These are phyloP conservation scores for Hawksworthiomyces lignivorus DNA, from an alignment of 2,329 filamentous ascomycete species.

Conservation along the genomic window DNA sequence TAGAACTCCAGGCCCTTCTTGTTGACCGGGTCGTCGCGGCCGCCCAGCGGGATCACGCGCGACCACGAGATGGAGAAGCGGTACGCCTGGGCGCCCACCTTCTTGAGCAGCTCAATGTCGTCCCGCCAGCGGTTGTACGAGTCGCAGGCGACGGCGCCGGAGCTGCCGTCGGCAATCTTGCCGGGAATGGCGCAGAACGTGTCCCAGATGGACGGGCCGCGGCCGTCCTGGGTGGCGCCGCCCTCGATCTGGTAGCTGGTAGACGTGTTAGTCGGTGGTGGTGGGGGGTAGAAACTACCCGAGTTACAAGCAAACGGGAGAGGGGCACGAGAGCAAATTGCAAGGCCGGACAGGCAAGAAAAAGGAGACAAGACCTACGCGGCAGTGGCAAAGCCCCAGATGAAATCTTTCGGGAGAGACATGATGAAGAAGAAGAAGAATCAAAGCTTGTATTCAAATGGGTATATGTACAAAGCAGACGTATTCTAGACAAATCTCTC, in stretches of 20 bases:
- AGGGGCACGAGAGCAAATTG: neutral
- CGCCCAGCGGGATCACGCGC: slow-evolving; percentile 77
- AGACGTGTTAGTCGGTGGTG: neutral
- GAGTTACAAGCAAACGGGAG: neutral
- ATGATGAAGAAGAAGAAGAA: slow-evolving; percentile 27
- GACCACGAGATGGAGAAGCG: slow-evolving; percentile 83
- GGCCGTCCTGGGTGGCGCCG: slow-evolving; percentile 64
- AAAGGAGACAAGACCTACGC: slow-evolving; percentile 39
- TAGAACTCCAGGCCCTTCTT: slow-evolving; percentile 71
- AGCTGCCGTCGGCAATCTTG: slow-evolving; percentile 73
- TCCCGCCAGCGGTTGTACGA: slow-evolving; percentile 73
- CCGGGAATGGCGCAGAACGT: slow-evolving; percentile 74
- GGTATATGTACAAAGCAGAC: neutral
- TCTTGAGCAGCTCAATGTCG: slow-evolving; percentile 71
- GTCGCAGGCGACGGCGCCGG: slow-evolving; percentile 74
- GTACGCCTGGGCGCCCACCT: slow-evolving; percentile 65
- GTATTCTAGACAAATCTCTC: neutral
- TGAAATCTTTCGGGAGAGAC: slow-evolving; percentile 61
- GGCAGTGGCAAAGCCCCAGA: slow-evolving; percentile 76
- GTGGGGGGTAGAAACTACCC: neutral
- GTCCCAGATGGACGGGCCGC: slow-evolving; percentile 81
- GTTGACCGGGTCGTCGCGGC: slow-evolving; percentile 75
- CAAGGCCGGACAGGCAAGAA: neutral
- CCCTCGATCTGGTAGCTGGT: slow-evolving; percentile 83
- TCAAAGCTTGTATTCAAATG: neutral